A percentile compares a stretch with the other conserved stretches of the same genome.
Conservation (phyloP, 140 eudicot genomes). For the Anethum foeniculum region DNA sequence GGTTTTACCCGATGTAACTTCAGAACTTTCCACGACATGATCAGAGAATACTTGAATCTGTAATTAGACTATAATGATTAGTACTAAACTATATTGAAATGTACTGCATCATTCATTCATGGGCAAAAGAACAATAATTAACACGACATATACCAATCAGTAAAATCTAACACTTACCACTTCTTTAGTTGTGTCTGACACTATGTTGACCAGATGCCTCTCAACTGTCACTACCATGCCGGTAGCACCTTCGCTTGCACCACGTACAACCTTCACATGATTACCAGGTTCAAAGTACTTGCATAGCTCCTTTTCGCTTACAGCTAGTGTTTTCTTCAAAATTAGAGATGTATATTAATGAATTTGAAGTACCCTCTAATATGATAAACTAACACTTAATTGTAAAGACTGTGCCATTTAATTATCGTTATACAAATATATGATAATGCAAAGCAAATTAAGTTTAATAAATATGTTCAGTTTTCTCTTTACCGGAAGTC, state of each 20-base stretch:
- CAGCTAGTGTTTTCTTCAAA: conserved; percentile 70
- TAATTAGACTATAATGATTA: conserved; percentile 4
- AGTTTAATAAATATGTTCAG: not conserved
- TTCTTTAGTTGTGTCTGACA: conserved; percentile 94
- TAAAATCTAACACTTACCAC: conserved; percentile 44
- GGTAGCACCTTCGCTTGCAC: conserved; percentile 88
- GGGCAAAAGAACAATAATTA: not conserved
- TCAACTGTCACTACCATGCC: conserved; percentile 88
- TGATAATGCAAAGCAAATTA: not conserved
- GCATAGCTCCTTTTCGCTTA: conserved; percentile 83
- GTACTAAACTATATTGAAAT: not conserved
- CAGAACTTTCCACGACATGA: conserved; percentile 94
- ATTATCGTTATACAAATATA: not conserved
- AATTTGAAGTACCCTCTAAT: not conserved
- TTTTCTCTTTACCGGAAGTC: conserved; percentile 49
- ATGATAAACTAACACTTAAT: not conserved
- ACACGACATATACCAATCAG: not conserved
- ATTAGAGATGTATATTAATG: conserved; percentile 1
- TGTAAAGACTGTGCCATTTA: not conserved
- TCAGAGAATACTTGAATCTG: conserved; percentile 91
- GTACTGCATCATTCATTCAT: not conserved
- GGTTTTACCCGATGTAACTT: conserved; percentile 88
- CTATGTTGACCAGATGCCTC: conserved; percentile 74
- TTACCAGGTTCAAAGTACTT: conserved; percentile 92
- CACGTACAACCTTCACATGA: conserved; percentile 93